Percentiles rank a stretch among this genome's conserved stretches.
Evolutionary conservation across 1,284 basidiomycete species (phyloP).

Genomic region (Pseudozyma pruni): DNA sequence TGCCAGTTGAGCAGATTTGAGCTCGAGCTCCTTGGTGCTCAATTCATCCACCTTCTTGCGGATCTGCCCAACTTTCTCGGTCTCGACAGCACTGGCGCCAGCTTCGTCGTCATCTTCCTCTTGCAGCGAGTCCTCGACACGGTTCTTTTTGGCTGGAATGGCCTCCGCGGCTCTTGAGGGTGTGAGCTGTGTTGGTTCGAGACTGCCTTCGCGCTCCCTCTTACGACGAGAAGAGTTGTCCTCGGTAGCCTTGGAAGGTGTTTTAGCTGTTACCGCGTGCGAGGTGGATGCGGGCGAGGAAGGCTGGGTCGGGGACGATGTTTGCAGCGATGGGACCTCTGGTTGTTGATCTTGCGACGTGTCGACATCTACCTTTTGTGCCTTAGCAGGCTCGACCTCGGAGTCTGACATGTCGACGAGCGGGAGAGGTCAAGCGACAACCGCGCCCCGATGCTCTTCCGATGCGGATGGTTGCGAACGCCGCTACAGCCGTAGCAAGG

Average conservation of each 20-base stretch:
- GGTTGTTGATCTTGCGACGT: conserved; percentile 14
- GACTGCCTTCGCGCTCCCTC: conserved; percentile 56
- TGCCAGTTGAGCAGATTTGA: conserved; percentile 6
- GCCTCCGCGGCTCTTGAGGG: conserved; percentile 30
- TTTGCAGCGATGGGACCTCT: conserved; percentile 12
- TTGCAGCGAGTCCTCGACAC: conserved; percentile 37
- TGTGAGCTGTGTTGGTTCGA: conserved; percentile 47
- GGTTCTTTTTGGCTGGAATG: conserved; percentile 60
- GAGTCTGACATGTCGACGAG: conserved; percentile 24
- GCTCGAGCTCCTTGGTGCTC: conserved; percentile 46
- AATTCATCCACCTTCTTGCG: conserved; percentile 56
- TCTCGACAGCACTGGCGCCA: conserved; percentile 15
- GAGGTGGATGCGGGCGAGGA: conserved; percentile 16
- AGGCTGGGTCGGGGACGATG: conserved; percentile 14
- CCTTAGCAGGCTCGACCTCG: conserved; percentile 6
- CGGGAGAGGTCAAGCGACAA: background rate
- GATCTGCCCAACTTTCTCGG: conserved; percentile 60
- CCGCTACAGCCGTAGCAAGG: no score
- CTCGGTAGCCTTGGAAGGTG: conserved; percentile 17
- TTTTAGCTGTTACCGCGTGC: conserved; percentile 14
- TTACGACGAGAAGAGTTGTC: conserved; percentile 49
- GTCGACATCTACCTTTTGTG: conserved; percentile 3
- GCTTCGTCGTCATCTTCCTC: conserved; percentile 30
- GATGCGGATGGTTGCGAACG: no score
- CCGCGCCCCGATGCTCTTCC: no score